phyloP scores from a whole-genome alignment of 257 asterid genomes.

The Petunia axillaris region DNA sequence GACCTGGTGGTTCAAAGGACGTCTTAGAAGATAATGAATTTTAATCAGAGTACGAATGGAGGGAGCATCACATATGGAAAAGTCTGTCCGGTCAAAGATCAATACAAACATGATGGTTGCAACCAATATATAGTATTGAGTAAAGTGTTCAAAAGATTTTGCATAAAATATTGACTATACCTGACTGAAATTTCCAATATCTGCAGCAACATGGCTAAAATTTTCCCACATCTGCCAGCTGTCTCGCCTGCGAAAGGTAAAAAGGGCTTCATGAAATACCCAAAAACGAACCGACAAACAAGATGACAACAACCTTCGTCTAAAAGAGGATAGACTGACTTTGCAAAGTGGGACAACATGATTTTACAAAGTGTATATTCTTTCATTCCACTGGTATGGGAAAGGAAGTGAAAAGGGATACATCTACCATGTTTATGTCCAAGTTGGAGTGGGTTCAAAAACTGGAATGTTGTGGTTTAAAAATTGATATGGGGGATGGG shows the following conservation, averaged over 20 bases:
- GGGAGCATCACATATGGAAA: background rate
- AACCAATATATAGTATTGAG: background rate
- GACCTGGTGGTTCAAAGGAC: background rate
- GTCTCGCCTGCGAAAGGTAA: slow-evolving; percentile 45
- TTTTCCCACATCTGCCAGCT: slow-evolving; percentile 99
- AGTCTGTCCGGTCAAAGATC: slow-evolving; percentile 3
- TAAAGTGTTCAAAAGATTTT: slow-evolving; percentile 1
- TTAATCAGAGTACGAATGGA: background rate
- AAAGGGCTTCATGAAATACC: background rate
- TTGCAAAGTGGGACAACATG: background rate
- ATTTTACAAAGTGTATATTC: slow-evolving; percentile 12
- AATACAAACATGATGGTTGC: slow-evolving; percentile 11
- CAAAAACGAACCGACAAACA: slow-evolving; percentile 14
- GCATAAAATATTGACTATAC: slow-evolving; percentile 21
- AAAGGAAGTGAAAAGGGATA: slow-evolving; percentile 2
- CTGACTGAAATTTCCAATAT: slow-evolving; percentile 71
- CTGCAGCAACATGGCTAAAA: slow-evolving; percentile 83
- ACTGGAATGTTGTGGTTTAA: background rate
- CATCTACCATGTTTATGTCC: background rate
- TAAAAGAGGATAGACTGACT: background rate
- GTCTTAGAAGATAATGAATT: slow-evolving; percentile 6
- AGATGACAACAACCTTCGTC: background rate
- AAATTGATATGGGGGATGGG: background rate
- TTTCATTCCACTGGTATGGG: slow-evolving; percentile 13
- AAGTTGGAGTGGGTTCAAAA: background rate